Conservation (phyloP, 1,284 basidiomycete species). For the Psilocybe mexicana region DNA sequence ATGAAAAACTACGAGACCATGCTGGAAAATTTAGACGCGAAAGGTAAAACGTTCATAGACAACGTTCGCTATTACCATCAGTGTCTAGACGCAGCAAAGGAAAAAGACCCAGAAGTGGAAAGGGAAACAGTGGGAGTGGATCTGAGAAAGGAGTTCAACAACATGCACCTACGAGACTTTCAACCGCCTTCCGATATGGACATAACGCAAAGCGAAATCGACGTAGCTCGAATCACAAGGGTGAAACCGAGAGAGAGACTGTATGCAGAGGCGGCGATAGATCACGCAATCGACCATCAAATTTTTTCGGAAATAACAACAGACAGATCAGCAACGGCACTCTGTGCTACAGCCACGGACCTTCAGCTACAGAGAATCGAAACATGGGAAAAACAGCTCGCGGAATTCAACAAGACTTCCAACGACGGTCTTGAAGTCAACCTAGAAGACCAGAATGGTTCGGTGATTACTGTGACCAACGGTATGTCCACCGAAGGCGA, state of each 20-base stretch:
- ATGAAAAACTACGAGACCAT: conserved; percentile 19
- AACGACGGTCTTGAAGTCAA: too few relatives aligned
- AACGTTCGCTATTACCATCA: conserved; percentile 40
- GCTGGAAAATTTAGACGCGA: conserved; percentile 15
- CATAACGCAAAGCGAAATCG: conserved; percentile 7
- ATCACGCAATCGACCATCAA: not conserved
- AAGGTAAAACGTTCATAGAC: conserved; percentile 2
- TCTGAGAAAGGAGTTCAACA: not conserved
- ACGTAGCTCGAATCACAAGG: not conserved
- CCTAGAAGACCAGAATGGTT: too few relatives aligned
- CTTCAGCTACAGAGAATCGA: not conserved
- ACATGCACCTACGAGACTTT: not conserved
- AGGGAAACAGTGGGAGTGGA: not conserved
- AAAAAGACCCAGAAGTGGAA: not conserved
- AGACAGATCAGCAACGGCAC: not conserved
- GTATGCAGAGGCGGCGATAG: not conserved
- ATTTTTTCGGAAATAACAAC: not conserved
- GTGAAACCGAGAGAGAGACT: not conserved
- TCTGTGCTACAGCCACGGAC: not conserved
- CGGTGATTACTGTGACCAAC: too few relatives aligned
- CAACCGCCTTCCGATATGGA: not conserved
- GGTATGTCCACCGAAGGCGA: too few relatives aligned
- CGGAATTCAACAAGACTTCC: too few relatives aligned
- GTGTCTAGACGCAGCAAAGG: conserved; percentile 17
- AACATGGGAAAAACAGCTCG: too few relatives aligned